These are phyloP conservation scores for Cicer judaicum DNA, from an alignment of 306 rosid species.

Conservation along the genomic window DNA sequence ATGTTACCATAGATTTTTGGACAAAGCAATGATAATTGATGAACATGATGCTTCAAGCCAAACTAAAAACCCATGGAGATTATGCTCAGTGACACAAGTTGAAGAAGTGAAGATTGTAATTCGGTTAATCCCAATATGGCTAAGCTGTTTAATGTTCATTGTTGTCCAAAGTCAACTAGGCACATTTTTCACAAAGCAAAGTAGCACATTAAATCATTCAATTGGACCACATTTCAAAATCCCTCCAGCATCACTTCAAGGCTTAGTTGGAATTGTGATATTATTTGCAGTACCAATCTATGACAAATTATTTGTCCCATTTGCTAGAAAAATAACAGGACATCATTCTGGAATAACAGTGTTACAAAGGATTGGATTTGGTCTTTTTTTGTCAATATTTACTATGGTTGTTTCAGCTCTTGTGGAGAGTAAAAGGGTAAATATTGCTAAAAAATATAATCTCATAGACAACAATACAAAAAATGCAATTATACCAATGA, in stretches of 20 bases:
- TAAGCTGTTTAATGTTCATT: slow-evolving; percentile 66
- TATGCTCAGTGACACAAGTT: slow-evolving; percentile 72
- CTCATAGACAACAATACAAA: slow-evolving; percentile 56
- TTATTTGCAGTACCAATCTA: slow-evolving; percentile 56
- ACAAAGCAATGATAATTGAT: slow-evolving; percentile 71
- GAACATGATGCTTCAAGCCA: slow-evolving; percentile 54
- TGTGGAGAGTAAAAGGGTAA: slow-evolving; percentile 62
- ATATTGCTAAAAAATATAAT: slow-evolving; percentile 46
- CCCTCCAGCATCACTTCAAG: slow-evolving; percentile 75
- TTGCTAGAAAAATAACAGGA: slow-evolving; percentile 49
- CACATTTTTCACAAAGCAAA: slow-evolving; percentile 75
- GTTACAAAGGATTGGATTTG: slow-evolving; percentile 68
- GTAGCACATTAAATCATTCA: slow-evolving; percentile 57
- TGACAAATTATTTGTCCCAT: slow-evolving; percentile 61
- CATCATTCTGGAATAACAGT: slow-evolving; percentile 68
- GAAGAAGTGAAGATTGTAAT: slow-evolving; percentile 75
- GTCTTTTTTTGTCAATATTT: slow-evolving; percentile 63
- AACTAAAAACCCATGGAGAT: slow-evolving; percentile 67
- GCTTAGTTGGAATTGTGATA: slow-evolving; percentile 56
- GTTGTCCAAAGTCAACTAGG: slow-evolving; percentile 62
- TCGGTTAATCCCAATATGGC: slow-evolving; percentile 76
- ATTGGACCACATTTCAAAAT: slow-evolving; percentile 60
- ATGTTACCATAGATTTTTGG: slow-evolving; percentile 53
- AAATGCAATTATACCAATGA: slow-evolving; percentile 60
- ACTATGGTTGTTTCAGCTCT: slow-evolving; percentile 61